Evolutionary conservation across 2,329 filamentous ascomycete species (phyloP), one percentile per base, ranked within the genome.

Genomic region (Blumeria hordei): DNA sequence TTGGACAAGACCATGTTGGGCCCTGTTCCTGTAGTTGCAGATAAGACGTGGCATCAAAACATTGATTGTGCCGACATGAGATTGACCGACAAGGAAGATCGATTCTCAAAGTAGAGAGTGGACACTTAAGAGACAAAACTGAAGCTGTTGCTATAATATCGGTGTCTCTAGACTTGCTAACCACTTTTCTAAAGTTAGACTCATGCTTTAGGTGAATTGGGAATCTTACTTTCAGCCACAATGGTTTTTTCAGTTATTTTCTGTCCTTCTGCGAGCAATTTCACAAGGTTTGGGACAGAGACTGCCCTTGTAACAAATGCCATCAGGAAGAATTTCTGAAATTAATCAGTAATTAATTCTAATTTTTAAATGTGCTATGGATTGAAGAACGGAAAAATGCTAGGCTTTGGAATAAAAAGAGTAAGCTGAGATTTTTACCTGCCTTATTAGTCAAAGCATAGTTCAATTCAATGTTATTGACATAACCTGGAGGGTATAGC

Each of bases 1-100:
- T 82, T 0, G 92, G 92, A 63, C 92, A 98, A n/a, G 80, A 74
- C 92, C 92, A 98, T 16, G 92, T 93, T 0, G 92, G 92, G 0
- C 87, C 90, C 70, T 98, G 92, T 66, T 96, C 88, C 66, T 96
- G 90, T 33, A 98, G 70, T 62, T 94, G 86, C 18, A 98, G 74
- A 65, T 95, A 98, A 1, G 87, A 93, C 3, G 79, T 82, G 3
- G 85, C 90, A 66, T 98, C 92, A 62, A 96, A 98, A 66, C 92
- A 98, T 65, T 94, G 87, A 32, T 92, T 85, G 66, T 98, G 92
- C 3, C 78, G 82, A 69, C 92, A 98, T 36, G 80, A 69, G 3
- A 79, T 74, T 3, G 85, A 85, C 36, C 92, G 81, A 61, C 87
- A 87, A 0, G 92, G 92, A 14, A 85, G 73, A 8, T 75, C 74